Conservation (phyloP, 352 stramenopile species). For the Phytophthora europaea region DNA sequence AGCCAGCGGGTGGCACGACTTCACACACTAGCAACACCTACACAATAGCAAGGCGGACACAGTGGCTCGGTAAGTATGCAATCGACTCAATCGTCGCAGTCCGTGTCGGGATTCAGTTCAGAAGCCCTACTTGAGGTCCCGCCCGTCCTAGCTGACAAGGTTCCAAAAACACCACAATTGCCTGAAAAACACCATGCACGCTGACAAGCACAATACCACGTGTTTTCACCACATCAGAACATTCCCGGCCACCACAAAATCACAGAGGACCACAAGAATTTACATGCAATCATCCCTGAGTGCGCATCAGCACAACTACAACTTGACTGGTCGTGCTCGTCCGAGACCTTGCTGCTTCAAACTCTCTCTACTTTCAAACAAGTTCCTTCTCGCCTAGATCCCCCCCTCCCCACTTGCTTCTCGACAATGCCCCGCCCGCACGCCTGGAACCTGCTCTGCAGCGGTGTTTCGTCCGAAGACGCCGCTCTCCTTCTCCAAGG, state of each 20-base stretch:
- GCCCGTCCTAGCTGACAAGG: too few relatives aligned
- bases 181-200: background rate
- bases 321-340: background rate
- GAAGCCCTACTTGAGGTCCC: too few relatives aligned
- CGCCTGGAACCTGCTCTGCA: slow-evolving; percentile 1
- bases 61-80: too few relatives aligned
- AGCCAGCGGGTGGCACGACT: too few relatives aligned
- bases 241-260: background rate
- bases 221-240: background rate
- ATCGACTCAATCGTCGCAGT: too few relatives aligned
- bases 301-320: background rate
- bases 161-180: background rate
- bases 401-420: background rate
- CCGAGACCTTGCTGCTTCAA: background rate
- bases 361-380: background rate
- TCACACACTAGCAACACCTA: too few relatives aligned
- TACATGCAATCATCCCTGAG: background rate
- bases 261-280: background rate
- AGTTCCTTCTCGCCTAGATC: too few relatives aligned
- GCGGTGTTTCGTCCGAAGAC: background rate
- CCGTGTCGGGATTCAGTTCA: too few relatives aligned
- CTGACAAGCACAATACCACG: background rate
- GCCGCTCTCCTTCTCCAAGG: background rate
- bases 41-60: too few relatives aligned
- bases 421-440: background rate